Base-by-base conservation (phyloP, 2,329 filamentous ascomycete species). In the Penicillium sp. region DNA sequence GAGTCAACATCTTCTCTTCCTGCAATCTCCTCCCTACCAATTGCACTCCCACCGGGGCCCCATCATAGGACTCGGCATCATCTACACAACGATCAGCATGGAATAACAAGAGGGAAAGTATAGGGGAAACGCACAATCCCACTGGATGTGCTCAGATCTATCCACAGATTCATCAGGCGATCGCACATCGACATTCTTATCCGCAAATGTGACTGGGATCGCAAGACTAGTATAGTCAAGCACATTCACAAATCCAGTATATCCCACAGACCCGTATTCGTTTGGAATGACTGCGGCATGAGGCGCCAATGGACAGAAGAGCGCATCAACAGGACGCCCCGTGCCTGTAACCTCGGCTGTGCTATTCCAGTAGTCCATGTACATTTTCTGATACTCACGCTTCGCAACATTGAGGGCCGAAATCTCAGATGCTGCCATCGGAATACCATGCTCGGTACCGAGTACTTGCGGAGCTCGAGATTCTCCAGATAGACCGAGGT, bases 331-430 rank as follows among this genome's bases (percentile, higher is more conserved):
- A 1, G 81, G 75, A 49, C 79, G 75, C 0, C 79, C 78, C 2
- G 74, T 83, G 27, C 78, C 79, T 0, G 82, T 84, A n/a, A 75
- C 47, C 4, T 75, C 70, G 0, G 71, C 75, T 0, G 83, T 86
- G 15, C 75, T 79, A 60, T 86, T 86, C 85, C 84, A 87, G 66
- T 86, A 88, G 51, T 88, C 84, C 70, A 85, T 79, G 61, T 88
- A 88, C 19, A 77, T 71, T 57, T 82, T 82, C 64, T 86, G 83
- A 49, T 79, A 83, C 27, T 81, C 76, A 1, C 85, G 77, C 57
- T 84, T 84, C 17, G 73, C 70, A 2, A 86, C 70, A 6, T 86
- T 87, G 47, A 79, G 63, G 2, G 70, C 74, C 45, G 80, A 77
- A 51, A 82, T 77, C 25, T 78, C 72, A 6, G 64, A 70, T 0